phyloP scores from a whole-genome alignment of 2,329 filamentous ascomycete genomes.

The Fusarium fujikuroi region DNA sequence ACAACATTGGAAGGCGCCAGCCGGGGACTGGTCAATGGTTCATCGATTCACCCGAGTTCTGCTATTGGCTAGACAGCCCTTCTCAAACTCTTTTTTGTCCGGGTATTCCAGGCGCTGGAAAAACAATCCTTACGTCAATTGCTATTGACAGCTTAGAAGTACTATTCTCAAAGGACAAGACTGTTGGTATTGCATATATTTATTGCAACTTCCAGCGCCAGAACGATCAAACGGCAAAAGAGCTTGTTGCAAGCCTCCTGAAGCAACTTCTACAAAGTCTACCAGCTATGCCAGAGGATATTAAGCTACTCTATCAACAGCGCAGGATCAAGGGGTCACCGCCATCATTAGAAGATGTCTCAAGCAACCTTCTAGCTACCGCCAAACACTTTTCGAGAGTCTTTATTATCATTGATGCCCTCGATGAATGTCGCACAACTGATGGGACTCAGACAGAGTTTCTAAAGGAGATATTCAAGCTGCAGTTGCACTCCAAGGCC shows the following conservation, averaged over 20 bases:
- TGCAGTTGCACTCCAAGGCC: background rate
- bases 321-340: no score
- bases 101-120: background rate
- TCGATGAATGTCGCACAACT: constrained; percentile 14
- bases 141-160: background rate
- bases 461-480: background rate
- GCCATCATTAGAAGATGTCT: background rate
- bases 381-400: background rate
- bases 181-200: background rate
- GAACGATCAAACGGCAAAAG: no score
- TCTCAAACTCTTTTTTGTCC: background rate
- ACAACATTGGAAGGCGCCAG: constrained; percentile 49
- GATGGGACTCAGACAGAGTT: background rate
- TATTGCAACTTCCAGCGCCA: background rate
- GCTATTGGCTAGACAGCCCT: background rate
- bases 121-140: background rate
- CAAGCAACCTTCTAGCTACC: constrained; percentile 34
- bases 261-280: background rate
- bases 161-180: no score
- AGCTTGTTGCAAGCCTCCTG: background rate
- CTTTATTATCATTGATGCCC: background rate
- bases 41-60: background rate
- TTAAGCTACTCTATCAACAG: no score
- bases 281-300: accelerated
- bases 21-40: background rate